phyloP scores from a whole-genome alignment of 805 yeast species.

The Zygotorulaspora danielsina region DNA sequence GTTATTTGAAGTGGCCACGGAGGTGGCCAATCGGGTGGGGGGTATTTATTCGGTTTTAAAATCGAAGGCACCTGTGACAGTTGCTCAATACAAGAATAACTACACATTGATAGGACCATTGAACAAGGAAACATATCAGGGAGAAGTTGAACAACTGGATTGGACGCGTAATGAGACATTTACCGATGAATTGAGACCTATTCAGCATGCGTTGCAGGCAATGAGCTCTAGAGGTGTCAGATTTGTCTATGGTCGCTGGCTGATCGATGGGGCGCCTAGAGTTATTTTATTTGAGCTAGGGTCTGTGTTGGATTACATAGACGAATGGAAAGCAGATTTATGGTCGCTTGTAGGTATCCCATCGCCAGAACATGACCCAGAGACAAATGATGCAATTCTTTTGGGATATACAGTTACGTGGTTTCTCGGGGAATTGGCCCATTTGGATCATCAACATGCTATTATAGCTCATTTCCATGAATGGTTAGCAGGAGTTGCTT shows the following conservation, averaged over 20 bases:
- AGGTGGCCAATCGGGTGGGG: constrained; percentile 95
- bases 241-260: constrained; percentile 91
- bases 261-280: constrained; percentile 95
- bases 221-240: constrained; percentile 80
- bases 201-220: constrained; percentile 53
- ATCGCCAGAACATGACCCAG: constrained; percentile 81
- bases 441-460: constrained; percentile 77
- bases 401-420: constrained; percentile 93
- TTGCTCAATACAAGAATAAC: constrained; percentile 83
- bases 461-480: constrained; percentile 94
- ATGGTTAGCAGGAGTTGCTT: constrained; percentile 96
- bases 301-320: constrained; percentile 62
- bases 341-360: constrained; percentile 94
- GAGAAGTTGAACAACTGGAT: constrained; percentile 75
- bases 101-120: constrained; percentile 86
- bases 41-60: constrained; percentile 96
- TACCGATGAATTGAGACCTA: constrained; percentile 27
- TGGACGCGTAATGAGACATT: constrained; percentile 44
- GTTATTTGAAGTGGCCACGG: constrained; percentile 92
- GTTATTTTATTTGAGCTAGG: constrained; percentile 83
- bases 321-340: constrained; percentile 91
- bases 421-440: constrained; percentile 93
- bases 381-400: constrained; percentile 87
- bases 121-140: constrained; percentile 65
- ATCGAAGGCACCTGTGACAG: constrained; percentile 95